Evolutionary conservation across 306 rosid species (phyloP).

Genomic region (Medicago arabica): DNA sequence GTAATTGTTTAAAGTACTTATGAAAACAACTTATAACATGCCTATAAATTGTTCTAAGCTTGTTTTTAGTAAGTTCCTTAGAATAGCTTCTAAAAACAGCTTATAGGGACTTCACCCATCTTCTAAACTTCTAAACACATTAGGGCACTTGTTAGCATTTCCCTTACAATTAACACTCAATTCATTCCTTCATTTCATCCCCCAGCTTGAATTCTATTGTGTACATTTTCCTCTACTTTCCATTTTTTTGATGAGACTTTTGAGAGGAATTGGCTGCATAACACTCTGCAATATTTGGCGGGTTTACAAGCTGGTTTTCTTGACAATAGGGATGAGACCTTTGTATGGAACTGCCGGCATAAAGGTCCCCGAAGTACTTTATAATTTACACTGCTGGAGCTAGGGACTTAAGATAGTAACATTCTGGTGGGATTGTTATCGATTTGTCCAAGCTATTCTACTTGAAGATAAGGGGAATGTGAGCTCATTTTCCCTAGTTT

Average conservation of each 20-base stretch:
- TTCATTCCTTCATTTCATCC: background rate
- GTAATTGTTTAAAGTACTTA: background rate
- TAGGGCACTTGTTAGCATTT: too few relatives aligned
- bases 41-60: background rate
- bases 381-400: background rate
- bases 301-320: too few relatives aligned
- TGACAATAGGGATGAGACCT: background rate
- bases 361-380: background rate
- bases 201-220: background rate
- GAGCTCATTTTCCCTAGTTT: background rate
- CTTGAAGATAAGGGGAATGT: background rate
- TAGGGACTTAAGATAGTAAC: background rate
- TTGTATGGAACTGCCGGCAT: background rate
- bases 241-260: background rate
- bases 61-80: background rate
- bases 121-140: too few relatives aligned
- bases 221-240: background rate
- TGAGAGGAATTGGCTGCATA: background rate
- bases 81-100: background rate
- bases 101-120: background rate
- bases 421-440: background rate
- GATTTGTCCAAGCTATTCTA: background rate
- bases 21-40: background rate
- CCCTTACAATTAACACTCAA: background rate
- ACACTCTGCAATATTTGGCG: background rate